Percentiles rank a stretch among this genome's conserved stretches.
phyloP scores from a whole-genome alignment of 441 rosid species.

The Bruguiera hainesii region DNA sequence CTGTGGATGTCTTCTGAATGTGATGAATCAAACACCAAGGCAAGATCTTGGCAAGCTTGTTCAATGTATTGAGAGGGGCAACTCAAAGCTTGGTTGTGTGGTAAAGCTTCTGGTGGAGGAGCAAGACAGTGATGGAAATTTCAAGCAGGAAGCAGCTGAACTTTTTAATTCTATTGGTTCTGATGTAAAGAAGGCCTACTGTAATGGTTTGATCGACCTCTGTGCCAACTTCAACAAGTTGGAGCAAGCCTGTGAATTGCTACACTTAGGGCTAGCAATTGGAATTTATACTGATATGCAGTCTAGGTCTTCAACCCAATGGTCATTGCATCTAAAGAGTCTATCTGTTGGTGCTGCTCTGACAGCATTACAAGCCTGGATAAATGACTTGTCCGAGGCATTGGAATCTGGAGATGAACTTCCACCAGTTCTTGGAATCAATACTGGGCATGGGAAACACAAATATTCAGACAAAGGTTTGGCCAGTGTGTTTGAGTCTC shows the following conservation, averaged over 20 bases:
- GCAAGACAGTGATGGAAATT: constrained; percentile 33
- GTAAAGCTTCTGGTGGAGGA: constrained; percentile 61
- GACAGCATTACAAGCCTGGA: constrained; percentile 85
- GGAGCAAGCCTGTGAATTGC: constrained; percentile 74
- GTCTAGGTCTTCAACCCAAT: constrained; percentile 70
- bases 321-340: constrained; percentile 81
- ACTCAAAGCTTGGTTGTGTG: constrained; percentile 66
- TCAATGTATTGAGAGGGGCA: constrained; percentile 66
- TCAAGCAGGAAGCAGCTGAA: constrained; percentile 54
- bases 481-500: constrained; percentile 58
- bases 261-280: constrained; percentile 59
- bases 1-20: constrained; percentile 78
- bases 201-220: constrained; percentile 84
- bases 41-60: constrained; percentile 61
- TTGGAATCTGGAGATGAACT: constrained; percentile 66
- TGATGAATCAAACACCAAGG: constrained; percentile 71
- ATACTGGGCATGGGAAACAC: constrained; percentile 97
- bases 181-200: constrained; percentile 76
- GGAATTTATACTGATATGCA: constrained; percentile 61
- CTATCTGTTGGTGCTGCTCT: constrained; percentile 88
- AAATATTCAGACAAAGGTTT: constrained; percentile 75
- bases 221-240: constrained; percentile 63
- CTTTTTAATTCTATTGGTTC: constrained; percentile 47
- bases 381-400: constrained; percentile 67
- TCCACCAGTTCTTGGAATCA: constrained; percentile 86